Conservation (phyloP, 345 rosid species). For the Rhizophora mangle region DNA sequence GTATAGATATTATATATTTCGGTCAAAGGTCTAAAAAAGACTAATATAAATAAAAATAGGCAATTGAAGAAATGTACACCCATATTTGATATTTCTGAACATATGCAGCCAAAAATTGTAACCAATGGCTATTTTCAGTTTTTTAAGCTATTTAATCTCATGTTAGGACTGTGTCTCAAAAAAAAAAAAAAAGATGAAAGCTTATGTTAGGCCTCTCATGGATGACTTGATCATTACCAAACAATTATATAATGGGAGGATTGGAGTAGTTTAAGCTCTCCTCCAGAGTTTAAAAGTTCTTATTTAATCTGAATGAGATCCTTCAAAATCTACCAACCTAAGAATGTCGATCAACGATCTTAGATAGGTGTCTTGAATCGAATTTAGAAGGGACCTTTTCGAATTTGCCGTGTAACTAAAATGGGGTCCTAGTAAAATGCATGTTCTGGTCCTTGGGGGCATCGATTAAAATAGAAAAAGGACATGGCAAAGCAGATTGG, state of each 20-base stretch:
- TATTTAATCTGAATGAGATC: slow-evolving; percentile 21
- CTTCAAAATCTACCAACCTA: slow-evolving; percentile 14
- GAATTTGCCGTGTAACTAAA: neutral
- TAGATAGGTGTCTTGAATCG: neutral
- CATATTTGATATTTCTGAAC: too few relatives aligned
- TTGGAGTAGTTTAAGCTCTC: slow-evolving; percentile 13
- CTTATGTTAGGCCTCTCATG: neutral
- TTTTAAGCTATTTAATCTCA: too few relatives aligned
- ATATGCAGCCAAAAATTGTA: too few relatives aligned
- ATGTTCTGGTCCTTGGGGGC: neutral
- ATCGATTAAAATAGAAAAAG: slow-evolving; percentile 12
- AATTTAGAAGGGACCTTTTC: too few relatives aligned
- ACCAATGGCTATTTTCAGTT: too few relatives aligned
- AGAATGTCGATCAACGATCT: slow-evolving; percentile 1
- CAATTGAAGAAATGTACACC: too few relatives aligned
- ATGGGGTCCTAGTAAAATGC: neutral
- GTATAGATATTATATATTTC: too few relatives aligned
- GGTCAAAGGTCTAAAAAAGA: too few relatives aligned
- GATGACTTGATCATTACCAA: neutral
- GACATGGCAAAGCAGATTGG: neutral
- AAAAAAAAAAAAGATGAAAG: too few relatives aligned
- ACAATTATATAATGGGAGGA: neutral
- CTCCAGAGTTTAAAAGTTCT: neutral
- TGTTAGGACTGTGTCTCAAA: too few relatives aligned
- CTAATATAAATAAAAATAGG: too few relatives aligned